phyloP scores from a whole-genome alignment of 75 land plant species.

The Pinus tabuliformis region DNA sequence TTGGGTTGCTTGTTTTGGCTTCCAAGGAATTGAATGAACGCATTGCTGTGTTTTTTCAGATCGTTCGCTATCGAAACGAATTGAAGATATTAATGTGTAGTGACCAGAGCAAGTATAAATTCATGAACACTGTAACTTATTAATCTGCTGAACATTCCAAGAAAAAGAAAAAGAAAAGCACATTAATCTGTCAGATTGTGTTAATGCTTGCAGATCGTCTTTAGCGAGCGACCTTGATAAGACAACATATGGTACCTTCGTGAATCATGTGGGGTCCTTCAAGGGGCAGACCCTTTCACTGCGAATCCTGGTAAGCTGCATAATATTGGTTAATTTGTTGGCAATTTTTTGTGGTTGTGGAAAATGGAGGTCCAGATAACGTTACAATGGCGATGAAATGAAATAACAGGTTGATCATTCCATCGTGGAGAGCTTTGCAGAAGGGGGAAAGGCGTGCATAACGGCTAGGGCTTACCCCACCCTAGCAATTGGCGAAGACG shows the following conservation, averaged over 20 bases:
- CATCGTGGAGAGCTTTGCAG: conserved; percentile 60
- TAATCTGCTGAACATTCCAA: background rate
- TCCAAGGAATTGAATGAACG: conserved; percentile 23
- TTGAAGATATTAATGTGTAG: conserved; percentile 26
- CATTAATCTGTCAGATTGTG: background rate
- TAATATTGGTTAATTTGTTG: no score
- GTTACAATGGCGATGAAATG: no score
- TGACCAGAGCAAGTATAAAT: conserved; percentile 29
- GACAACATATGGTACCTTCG: conserved; percentile 32
- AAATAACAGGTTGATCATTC: conserved; percentile 48
- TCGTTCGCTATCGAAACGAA: background rate
- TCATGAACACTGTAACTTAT: background rate
- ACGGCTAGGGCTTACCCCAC: conserved; percentile 59
- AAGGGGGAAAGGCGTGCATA: conserved; percentile 41
- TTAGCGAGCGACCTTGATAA: conserved; percentile 19
- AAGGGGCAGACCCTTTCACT: conserved; percentile 19
- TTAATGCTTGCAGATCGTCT: conserved; percentile 23
- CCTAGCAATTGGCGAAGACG: conserved; percentile 21
- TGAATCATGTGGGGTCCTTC: conserved; percentile 7
- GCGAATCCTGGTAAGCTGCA: conserved; percentile 28
- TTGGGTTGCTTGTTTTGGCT: conserved; percentile 39
- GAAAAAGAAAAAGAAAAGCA: background rate
- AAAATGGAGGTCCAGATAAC: no score
- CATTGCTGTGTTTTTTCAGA: conserved; percentile 33
- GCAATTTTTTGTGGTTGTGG: no score